Base-by-base conservation (phyloP, 1,139 yeast species). In the Debaryomycetaceae sp. region DNA sequence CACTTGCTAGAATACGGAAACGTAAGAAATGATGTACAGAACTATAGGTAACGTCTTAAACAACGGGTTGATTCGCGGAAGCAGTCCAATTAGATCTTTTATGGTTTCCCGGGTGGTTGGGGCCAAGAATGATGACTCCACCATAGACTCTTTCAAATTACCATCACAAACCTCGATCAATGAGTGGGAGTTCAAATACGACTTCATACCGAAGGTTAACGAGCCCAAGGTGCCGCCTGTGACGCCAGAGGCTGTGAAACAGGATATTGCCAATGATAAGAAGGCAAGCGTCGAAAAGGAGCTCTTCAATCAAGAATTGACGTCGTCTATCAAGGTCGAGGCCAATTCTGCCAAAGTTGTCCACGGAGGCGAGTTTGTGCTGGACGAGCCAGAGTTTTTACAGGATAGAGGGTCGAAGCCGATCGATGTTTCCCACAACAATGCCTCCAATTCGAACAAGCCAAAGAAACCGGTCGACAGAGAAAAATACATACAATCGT, bases 201-300 rank as follows among this genome's bases (percentile, higher is more conserved):
- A 74, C 56, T 74, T 69, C 49, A 66, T 72, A 44, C 78, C 78
- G 23, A 71, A 69, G 51, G 66, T 65, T 13, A 45, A 68, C 8
- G 72, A 72, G 43, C 76, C 80, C 20, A 75, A 77, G 57, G 71
- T 78, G 23, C 83, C 83, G 6, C 79, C 83, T 5, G 63, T 78
- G 44, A 72, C 78, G 42, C 65, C 69, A 23, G 77, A 76, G 50
- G 83, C 83, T 1, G 74, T 78, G 36, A 65, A 71, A 49, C 78
- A 71, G 48, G 78, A 74, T 51, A 68, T 72, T 52, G 79, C 78
- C 35, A 69, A 67, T 20, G 72, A 68, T 43, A 68, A 65, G 52
- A 69, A 64, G 45, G 68, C 68, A 41, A 55, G 60, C 42, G 74
- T 76, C 14, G 81, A 75, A 47, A 65, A 69, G 17, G 77, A 74